A percentile compares a stretch with the other conserved stretches of the same genome.
Conservation (phyloP, 164 flowering plant species). For the Berberis vulgaris region DNA sequence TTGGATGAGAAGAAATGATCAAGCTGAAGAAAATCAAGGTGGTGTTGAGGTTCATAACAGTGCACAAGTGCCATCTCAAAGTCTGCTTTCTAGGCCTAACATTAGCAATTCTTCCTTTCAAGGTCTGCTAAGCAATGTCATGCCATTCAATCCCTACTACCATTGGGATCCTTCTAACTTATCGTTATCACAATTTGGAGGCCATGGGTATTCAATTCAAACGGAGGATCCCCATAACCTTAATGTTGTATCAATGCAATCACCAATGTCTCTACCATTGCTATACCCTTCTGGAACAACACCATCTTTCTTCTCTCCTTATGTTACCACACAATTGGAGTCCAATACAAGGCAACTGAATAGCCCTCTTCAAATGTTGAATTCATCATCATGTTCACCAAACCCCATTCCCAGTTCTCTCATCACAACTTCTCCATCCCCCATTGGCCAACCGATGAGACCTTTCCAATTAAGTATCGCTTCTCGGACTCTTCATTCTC, state of each 20-base stretch:
- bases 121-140: conserved; percentile 20
- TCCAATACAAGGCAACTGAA: conserved; percentile 37
- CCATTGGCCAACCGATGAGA: conserved; percentile 24
- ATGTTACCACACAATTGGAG: conserved; percentile 17
- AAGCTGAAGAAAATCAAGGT: conserved; percentile 21
- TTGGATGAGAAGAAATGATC: conserved; percentile 23
- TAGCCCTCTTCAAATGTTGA: conserved; percentile 41
- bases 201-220: conserved; percentile 28
- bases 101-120: conserved; percentile 20
- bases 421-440: conserved; percentile 19
- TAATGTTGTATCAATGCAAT: conserved; percentile 25
- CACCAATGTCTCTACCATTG: conserved; percentile 29
- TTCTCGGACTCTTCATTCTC: conserved; percentile 18
- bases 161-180: conserved; percentile 44
- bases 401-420: conserved; percentile 22
- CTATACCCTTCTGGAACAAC: conserved; percentile 31
- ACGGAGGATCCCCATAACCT: conserved; percentile 27
- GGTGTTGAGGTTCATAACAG: conserved; percentile 12
- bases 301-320: conserved; percentile 33
- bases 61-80: conserved; percentile 19
- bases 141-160: conserved; percentile 32
- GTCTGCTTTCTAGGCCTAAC: conserved; percentile 20
- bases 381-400: conserved; percentile 23
- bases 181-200: conserved; percentile 24
- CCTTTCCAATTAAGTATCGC: conserved; percentile 28